Evolutionary conservation across 805 yeast genomes (phyloP), one percentile per base, ranked within the genome.

Genomic region (Naumovozyma baii): DNA sequence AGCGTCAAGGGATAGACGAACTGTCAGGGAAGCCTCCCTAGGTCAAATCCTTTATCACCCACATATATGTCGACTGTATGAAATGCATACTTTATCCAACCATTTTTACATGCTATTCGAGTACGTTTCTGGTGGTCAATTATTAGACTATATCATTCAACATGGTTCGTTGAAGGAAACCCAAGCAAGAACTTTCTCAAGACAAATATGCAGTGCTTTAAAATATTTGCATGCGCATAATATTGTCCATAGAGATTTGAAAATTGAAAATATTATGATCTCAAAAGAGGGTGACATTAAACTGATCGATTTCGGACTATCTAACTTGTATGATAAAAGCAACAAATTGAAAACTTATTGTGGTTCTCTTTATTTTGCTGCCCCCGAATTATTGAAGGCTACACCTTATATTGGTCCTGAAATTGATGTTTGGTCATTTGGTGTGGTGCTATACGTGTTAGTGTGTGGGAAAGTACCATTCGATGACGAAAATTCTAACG

Each of bases 381-480:
- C 99, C 0, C 99, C 99, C 0, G 99, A 92, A 61, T 69, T 92
- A 47, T 67, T 92, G 39, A 82, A 83, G 40, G 97, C 97, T 1
- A 78, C 78, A 48, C 96, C 96, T 1, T 92, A 92, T 54, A 69
- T 75, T 31, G 99, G 98, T 0, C 98, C 98, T 0, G 98, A 92
- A 59, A 95, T 92, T 38, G 98, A 92, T 61, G 80, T 92, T 15
- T 92, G 98, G 98, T 85, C 96, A 2, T 90, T 90, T 68, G 98
- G 97, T 46, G 95, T 92, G 20, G 96, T 92, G 0, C 66, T 92
- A 38, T 92, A 85, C 56, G 98, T 92, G 4, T 68, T 92, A 44
- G 96, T 92, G 1, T 88, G 96, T 60, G 99, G 99, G 40, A 88
- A 85, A 59, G 97, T 92, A 10, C 99, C 99, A 8, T 92, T 92